Base-by-base conservation (phyloP, 148 eudicot species). In the Silene latifolia region DNA sequence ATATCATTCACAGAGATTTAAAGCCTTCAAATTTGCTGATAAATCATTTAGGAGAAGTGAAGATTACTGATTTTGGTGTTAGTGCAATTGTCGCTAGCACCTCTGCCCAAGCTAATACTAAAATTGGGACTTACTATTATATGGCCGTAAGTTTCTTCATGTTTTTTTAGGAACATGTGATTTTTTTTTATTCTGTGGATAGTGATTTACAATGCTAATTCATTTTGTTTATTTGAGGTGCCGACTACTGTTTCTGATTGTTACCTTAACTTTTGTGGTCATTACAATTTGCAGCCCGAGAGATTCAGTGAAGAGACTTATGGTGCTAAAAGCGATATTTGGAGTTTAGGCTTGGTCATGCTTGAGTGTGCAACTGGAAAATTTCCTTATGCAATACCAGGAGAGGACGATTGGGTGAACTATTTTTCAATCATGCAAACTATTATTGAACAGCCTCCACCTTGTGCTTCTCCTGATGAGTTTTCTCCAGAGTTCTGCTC, bases 11-110 rank as follows among this genome's bases (percentile, higher is more conserved):
- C 82, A 85, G 99, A 83, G 99, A 95, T 81, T 76, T 95, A 35
- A 95, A 95, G 76, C 99, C 97, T 64, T 95, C 99, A 73, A 95
- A 95, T 86, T 83, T 95, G 86, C 88, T 95, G 62, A 85, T 95
- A 83, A 95, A 95, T 84, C 99, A 95, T 81, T 81, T 88, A 80
- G 99, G 99, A 76, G 94, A 95, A 81, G 94, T 92, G 82, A 95
- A 95, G 84, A 95, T 95, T 72, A 95, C 99, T 63, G 99, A 95
- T 76, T 95, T 95, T 86, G 99, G 99, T 79, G 99, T 95, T 76
- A 95, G 99, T 78, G 92, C 94, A 67, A 86, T 95, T 67, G 83
- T 95, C 69, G 84, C 97, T 20, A 95, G 91, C 85, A 95, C 99
- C 48, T 89, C 96, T 53, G 99, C 96, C 62, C 89, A 82, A 77